A percentile compares a stretch with the other conserved stretches of the same genome.
phyloP scores from a whole-genome alignment of 2,329 filamentous ascomycete species.

The Metarhizium sp. region DNA sequence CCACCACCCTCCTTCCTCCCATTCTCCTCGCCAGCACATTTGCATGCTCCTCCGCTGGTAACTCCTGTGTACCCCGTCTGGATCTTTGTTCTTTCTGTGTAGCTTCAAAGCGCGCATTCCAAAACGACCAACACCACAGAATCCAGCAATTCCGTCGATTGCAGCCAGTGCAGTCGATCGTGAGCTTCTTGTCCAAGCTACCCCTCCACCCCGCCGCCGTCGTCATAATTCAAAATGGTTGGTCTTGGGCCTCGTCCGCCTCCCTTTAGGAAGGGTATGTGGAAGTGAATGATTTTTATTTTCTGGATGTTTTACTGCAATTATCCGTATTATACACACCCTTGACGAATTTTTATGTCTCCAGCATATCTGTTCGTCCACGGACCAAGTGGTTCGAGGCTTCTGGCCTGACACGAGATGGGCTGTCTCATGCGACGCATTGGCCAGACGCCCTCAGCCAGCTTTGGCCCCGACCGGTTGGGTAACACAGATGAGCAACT shows the following conservation, averaged over 20 bases:
- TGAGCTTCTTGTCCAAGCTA: constrained; percentile 12
- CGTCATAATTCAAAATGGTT: constrained; percentile 33
- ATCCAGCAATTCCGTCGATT: neutral
- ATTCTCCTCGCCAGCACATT: neutral
- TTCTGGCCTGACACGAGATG: neutral
- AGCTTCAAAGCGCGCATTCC: neutral
- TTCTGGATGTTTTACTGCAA: neutral
- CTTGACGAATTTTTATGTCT: neutral
- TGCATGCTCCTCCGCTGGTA: neutral
- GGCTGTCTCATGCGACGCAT: neutral
- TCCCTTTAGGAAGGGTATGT: constrained; percentile 58
- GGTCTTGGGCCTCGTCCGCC: constrained; percentile 41
- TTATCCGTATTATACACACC: neutral
- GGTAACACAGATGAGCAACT: neutral
- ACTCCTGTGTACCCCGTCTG: neutral
- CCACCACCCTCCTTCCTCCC: neutral
- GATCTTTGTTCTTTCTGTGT: neutral
- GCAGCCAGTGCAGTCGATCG: constrained; percentile 4
- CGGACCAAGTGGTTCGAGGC: neutral
- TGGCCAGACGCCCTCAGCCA: neutral
- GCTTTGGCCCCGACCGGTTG: neutral
- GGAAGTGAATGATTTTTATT: neutral
- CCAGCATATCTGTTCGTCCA: neutral
- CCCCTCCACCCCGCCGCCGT: constrained; percentile 26
- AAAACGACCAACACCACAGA: neutral